phyloP scores from a whole-genome alignment of 2,329 filamentous ascomycete genomes.

The Sclerotiophoma versabilis region DNA sequence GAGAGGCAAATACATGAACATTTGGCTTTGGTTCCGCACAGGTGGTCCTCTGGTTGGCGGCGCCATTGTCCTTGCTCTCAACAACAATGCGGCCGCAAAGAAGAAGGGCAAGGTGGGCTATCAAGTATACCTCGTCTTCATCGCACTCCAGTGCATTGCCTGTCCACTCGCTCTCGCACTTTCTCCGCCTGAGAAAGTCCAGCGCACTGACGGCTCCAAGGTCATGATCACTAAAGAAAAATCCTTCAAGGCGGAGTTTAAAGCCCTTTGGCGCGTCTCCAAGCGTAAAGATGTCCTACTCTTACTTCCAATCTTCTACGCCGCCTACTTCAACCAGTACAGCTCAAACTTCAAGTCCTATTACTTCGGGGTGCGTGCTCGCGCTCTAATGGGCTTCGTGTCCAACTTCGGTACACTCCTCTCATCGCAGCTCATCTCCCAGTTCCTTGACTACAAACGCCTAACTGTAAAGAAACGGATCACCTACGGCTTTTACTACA shows the following conservation, averaged over 20 bases:
- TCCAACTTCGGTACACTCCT: constrained; percentile 53
- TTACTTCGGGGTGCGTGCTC: constrained; percentile 56
- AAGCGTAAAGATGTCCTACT: constrained; percentile 47
- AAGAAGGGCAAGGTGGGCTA: constrained; percentile 45
- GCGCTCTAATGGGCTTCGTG: constrained; percentile 58
- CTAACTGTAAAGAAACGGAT: constrained; percentile 53
- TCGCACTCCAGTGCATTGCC: constrained; percentile 50
- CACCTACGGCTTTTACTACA: constrained; percentile 55
- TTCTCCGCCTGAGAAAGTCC: constrained; percentile 52
- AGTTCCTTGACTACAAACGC: constrained; percentile 54
- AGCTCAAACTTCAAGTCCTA: constrained; percentile 59
- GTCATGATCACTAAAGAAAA: constrained; percentile 49
- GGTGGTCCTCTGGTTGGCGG: constrained; percentile 59
- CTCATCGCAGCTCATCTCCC: constrained; percentile 56
- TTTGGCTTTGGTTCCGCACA: constrained; percentile 60
- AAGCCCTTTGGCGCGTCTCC: constrained; percentile 45
- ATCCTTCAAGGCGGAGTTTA: constrained; percentile 51
- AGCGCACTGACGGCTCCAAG: constrained; percentile 51
- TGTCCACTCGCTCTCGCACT: constrained; percentile 51
- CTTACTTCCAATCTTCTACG: constrained; percentile 55
- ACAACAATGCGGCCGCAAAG: constrained; percentile 42
- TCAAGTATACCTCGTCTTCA: constrained; percentile 54
- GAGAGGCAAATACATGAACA: constrained; percentile 57
- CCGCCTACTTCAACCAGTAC: constrained; percentile 56
- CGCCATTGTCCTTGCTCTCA: constrained; percentile 56